Base-by-base conservation (phyloP, 2,329 filamentous ascomycete species). In the Orbilia blumenaviensis region DNA sequence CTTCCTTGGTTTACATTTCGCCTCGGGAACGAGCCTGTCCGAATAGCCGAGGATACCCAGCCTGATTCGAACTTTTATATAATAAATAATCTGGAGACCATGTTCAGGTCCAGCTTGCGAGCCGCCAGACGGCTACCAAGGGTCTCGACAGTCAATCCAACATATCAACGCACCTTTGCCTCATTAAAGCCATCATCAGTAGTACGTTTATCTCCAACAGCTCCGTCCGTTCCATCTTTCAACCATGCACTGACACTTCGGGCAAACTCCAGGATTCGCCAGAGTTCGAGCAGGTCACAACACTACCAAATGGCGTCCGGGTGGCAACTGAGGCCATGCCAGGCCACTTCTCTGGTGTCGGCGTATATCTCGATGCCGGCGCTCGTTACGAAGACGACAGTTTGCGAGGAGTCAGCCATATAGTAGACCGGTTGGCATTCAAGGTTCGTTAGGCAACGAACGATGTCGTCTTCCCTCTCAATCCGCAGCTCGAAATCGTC, bases 291-390 rank as follows among this genome's bases (percentile, higher is more conserved):
- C 86, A 91, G 79, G 90, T 98, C 81, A 96, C 94, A 6, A 94
- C 90, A 0, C 88, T 99, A 14, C 86, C 93, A 58, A 99, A 99
- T 87, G 95, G 95, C 81, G 85, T 99, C 79, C 92, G 94, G 71
- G 93, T 99, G 73, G 95, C 95, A 23, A 97, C 94, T 48, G 95
- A 99, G 83, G 93, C 94, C 68, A 87, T 98, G 9, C 94, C 94
- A 0, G 95, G 95, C 44, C 94, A 94, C 80, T 99, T 99, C 83
- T 92, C 94, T 2, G 95, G 93, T 60, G 91, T 99, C 14, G 95
- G 95, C 48, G 93, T 98, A 78, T 99, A 97, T 84, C 89, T 99
- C 81, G 94, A 98, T 83, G 93, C 93, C 29, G 95, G 95, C 14
- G 98, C 95, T 66, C 89, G 95, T 79, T 98, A 95, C 85, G 95